Percentiles rank a stretch among this genome's conserved stretches.
Evolutionary conservation across 345 rosid species (phyloP).

Genomic region (Citrus cavaleriei): DNA sequence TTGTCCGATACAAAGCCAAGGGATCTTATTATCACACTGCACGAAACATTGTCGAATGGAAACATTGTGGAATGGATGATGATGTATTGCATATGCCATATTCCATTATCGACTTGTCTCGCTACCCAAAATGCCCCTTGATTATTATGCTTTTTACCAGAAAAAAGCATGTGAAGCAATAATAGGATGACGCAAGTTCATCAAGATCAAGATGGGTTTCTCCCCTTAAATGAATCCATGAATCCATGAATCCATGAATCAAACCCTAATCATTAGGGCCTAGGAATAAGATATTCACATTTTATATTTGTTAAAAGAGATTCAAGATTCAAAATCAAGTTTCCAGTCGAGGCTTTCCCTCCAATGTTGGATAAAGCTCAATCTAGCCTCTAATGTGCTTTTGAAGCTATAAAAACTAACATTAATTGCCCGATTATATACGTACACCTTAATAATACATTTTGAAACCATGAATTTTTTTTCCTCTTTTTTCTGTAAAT

Average conservation of each 20-base stretch:
- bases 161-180: constrained; percentile 1
- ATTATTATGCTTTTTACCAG: constrained; percentile 18
- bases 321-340: not conserved
- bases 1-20: not conserved
- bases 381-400: not conserved
- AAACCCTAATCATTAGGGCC: constrained; percentile 1
- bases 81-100: not conserved
- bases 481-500: no score
- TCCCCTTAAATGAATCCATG: not conserved
- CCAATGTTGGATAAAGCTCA: not conserved
- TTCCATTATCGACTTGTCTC: not conserved
- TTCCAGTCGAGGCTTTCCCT: not conserved
- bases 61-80: constrained; percentile 9
- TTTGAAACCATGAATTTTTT: no score
- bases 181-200: constrained; percentile 14
- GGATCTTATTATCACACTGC: constrained; percentile 13
- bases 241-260: not conserved
- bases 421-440: not conserved
- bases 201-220: not conserved
- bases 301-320: not conserved
- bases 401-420: not conserved
- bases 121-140: constrained; percentile 23
- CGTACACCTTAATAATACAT: no score
- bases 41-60: constrained; percentile 8
- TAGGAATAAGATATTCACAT: constrained; percentile 3